These are phyloP conservation scores for Penicillium sp. DNA, from an alignment of 2,329 filamentous ascomycete species.

Conservation along the genomic window DNA sequence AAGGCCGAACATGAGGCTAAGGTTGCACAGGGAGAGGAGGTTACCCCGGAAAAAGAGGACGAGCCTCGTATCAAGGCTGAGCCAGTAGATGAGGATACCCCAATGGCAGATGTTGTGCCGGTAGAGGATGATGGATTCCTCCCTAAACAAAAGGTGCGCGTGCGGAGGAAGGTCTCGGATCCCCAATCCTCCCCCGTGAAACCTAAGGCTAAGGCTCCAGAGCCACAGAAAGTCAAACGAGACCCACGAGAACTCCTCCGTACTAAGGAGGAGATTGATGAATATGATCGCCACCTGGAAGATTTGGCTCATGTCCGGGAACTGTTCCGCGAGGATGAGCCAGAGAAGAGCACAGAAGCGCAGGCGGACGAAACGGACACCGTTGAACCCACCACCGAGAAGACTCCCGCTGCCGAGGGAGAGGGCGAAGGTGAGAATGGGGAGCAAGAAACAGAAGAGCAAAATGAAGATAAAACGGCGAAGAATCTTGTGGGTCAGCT, in stretches of 20 bases:
- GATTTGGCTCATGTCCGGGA: constrained; percentile 47
- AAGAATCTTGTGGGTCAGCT: constrained; percentile 57
- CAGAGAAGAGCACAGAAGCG: constrained; percentile 14
- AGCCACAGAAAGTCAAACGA: constrained; percentile 9
- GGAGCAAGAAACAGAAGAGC: constrained; percentile 25
- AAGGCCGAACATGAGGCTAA: constrained; percentile 38
- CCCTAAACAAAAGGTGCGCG: constrained; percentile 39
- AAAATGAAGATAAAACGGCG: constrained; percentile 32
- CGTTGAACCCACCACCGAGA: constrained; percentile 12
- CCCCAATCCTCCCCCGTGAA: constrained; percentile 13
- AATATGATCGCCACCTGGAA: constrained; percentile 46
- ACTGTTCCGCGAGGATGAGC: constrained; percentile 32
- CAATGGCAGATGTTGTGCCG: constrained; percentile 40
- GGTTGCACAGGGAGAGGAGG: constrained; percentile 33
- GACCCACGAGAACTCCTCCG: constrained; percentile 40
- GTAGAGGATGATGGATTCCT: constrained; percentile 39
- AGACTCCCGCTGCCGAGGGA: constrained; percentile 9
- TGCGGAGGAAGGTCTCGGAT: constrained; percentile 36
- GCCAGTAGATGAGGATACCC: constrained; percentile 51
- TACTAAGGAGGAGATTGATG: constrained; percentile 47
- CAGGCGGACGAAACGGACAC: constrained; percentile 15
- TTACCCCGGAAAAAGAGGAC: constrained; percentile 16
- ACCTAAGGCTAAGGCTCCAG: constrained; percentile 1
- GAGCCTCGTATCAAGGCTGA: constrained; percentile 57
- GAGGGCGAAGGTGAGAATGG: constrained; percentile 20